Conservation (phyloP, 257 asterid genomes). For the Gardenia jasminoides region DNA sequence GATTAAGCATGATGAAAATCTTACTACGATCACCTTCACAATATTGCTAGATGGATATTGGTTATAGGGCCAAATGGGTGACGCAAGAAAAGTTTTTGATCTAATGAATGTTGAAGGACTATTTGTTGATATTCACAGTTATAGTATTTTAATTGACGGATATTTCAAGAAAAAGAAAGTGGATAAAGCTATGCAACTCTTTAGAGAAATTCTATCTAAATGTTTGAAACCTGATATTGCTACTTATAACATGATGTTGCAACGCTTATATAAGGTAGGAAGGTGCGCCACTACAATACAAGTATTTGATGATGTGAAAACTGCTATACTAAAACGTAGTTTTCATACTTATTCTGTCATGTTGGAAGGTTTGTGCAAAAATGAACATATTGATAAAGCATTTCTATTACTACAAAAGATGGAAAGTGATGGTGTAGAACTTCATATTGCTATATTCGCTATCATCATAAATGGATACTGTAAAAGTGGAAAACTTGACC, state of each 20-base stretch:
- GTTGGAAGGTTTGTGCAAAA: conserved; percentile 22
- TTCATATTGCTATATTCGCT: conserved; percentile 1
- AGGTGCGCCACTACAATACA: background rate
- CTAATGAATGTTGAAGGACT: background rate
- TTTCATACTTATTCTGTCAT: conserved; percentile 19
- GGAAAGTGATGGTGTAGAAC: background rate
- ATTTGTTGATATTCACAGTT: background rate
- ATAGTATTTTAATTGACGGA: conserved; percentile 4
- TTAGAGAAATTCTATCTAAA: background rate
- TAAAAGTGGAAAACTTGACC: background rate
- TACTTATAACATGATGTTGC: conserved; percentile 8
- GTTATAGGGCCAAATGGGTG: background rate
- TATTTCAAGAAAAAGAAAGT: conserved; percentile 5
- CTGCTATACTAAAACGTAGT: background rate
- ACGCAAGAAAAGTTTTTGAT: background rate
- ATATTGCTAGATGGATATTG: conserved; percentile 13
- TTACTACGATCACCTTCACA: background rate
- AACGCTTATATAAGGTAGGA: conserved; percentile 8
- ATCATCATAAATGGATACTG: conserved; percentile 13
- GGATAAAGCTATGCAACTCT: background rate
- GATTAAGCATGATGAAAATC: background rate
- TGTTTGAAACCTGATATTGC: background rate
- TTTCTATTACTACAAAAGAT: background rate
- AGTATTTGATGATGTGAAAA: background rate
- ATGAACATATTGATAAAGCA: conserved; percentile 25